phyloP scores from a whole-genome alignment of 2,329 filamentous ascomycete genomes.

The Mollisiaceae sp. region DNA sequence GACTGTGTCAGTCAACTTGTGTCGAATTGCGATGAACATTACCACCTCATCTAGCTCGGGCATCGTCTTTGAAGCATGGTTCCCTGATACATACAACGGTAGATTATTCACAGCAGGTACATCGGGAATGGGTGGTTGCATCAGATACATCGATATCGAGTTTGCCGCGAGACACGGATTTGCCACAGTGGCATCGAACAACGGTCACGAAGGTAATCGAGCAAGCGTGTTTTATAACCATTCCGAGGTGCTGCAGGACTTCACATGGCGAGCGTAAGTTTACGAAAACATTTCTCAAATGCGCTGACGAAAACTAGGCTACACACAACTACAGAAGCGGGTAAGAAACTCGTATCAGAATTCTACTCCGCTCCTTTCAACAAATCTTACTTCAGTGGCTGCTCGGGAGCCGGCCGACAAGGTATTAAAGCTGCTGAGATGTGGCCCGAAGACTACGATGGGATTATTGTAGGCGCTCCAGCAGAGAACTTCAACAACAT shows the following conservation, averaged over 20 bases:
- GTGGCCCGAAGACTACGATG: constrained; percentile 48
- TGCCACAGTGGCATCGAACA: constrained; percentile 34
- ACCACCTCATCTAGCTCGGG: constrained; percentile 22
- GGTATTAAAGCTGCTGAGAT: constrained; percentile 47
- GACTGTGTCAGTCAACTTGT: constrained; percentile 25
- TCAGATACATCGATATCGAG: constrained; percentile 32
- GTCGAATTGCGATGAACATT: constrained; percentile 33
- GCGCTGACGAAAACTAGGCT: constrained; percentile 9
- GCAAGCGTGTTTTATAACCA: constrained; percentile 31
- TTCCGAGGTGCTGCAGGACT: constrained; percentile 32
- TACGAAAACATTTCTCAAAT: background rate
- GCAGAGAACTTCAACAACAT: constrained; percentile 37
- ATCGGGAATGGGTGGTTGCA: constrained; percentile 37
- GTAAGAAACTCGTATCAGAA: constrained; percentile 33
- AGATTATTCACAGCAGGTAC: constrained; percentile 48
- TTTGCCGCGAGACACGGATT: constrained; percentile 35
- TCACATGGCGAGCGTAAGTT: constrained; percentile 32
- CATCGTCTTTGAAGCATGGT: constrained; percentile 33
- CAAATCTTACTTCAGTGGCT: constrained; percentile 47
- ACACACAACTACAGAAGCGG: constrained; percentile 14
- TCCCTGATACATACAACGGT: constrained; percentile 46
- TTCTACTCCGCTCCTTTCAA: constrained; percentile 43
- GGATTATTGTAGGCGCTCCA: constrained; percentile 47
- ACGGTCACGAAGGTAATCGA: constrained; percentile 36
- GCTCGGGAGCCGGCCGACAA: constrained; percentile 48